Evolutionary conservation across 2,329 filamentous ascomycete species (phyloP).

Genomic region (Ceratocystis huliohia): DNA sequence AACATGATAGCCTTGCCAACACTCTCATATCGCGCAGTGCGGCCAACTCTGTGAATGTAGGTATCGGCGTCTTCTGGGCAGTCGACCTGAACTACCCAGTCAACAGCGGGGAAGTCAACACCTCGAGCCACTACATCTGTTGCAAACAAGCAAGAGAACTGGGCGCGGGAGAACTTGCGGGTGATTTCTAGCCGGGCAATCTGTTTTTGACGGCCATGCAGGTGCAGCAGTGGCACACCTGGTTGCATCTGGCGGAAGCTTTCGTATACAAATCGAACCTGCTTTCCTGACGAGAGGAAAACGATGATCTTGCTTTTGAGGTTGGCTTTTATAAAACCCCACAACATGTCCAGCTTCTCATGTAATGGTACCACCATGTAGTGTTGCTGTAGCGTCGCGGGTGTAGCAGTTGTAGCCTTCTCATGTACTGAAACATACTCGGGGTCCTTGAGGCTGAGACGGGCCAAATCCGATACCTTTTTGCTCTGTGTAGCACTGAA

Average conservation of each 20-base stretch:
- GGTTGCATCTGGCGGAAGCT: conserved; percentile 86
- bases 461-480: conserved; percentile 79
- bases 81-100: conserved; percentile 98
- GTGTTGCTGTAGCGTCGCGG: conserved; percentile 73
- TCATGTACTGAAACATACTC: conserved; percentile 95
- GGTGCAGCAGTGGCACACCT: conserved; percentile 80
- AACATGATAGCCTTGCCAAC: conserved; percentile 82
- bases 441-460: conserved; percentile 75
- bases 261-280: conserved; percentile 93
- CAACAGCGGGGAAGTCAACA: conserved; percentile 88
- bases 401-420: conserved; percentile 64
- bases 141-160: conserved; percentile 79
- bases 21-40: conserved; percentile 86
- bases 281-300: conserved; percentile 89
- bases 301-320: conserved; percentile 91
- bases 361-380: conserved; percentile 76
- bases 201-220: conserved; percentile 91
- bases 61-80: conserved; percentile 94
- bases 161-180: conserved; percentile 64
- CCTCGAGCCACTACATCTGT: conserved; percentile 92
- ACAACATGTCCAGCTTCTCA: conserved; percentile 84
- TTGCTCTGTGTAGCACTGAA: conserved; percentile 96
- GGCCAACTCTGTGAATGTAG: conserved; percentile 90
- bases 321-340: conserved; percentile 81
- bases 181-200: conserved; percentile 79